phyloP scores from a whole-genome alignment of 148 eudicot species.

The Cornus kousa region DNA sequence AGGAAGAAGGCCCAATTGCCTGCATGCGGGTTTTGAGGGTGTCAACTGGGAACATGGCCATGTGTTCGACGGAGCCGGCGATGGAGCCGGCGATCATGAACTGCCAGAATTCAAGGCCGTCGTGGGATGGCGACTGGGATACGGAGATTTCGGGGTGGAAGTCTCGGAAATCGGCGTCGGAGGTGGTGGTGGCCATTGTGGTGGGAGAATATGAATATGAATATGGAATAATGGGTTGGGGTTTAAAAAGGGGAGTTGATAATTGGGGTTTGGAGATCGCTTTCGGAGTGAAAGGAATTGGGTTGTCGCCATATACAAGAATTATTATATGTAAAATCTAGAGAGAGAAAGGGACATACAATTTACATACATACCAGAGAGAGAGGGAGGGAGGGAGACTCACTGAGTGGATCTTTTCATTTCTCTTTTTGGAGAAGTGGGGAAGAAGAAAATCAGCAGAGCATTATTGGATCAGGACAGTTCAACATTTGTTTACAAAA shows the following conservation, averaged over 20 bases:
- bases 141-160: conserved; percentile 14
- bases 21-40: conserved; percentile 58
- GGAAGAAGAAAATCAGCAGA: too few species aligned
- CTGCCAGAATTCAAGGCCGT: conserved; percentile 49
- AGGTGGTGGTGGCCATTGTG: conserved; percentile 19
- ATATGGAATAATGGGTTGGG: neutral
- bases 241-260: conserved; percentile 12
- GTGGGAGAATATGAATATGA: neutral
- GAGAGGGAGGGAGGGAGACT: too few species aligned
- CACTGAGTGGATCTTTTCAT: too few species aligned
- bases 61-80: conserved; percentile 51
- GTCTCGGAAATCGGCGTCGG: conserved; percentile 14
- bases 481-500: too few species aligned
- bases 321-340: neutral
- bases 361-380: too few species aligned
- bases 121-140: conserved; percentile 23
- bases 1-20: conserved; percentile 21
- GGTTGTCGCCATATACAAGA: conserved; percentile 15
- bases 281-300: conserved; percentile 15
- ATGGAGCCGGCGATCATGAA: conserved; percentile 53
- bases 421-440: too few species aligned
- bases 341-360: too few species aligned
- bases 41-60: conserved; percentile 56
- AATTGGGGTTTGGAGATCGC: conserved; percentile 6
- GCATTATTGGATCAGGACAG: too few species aligned